phyloP scores from a whole-genome alignment of 1,139 yeast genomes.

The Candida labiduridarum region DNA sequence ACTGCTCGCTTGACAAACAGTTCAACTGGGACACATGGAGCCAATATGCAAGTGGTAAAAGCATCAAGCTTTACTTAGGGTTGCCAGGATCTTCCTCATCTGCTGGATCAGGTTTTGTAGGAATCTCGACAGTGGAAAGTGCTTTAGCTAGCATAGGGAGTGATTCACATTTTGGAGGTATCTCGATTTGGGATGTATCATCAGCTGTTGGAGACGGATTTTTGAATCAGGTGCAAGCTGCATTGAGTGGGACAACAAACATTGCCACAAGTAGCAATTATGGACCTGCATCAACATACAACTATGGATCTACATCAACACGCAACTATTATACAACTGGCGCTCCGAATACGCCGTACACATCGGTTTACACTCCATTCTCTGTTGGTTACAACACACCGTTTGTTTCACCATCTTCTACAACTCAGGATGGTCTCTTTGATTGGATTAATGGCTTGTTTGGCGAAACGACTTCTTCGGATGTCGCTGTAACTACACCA shows the following conservation, averaged over 20 bases:
- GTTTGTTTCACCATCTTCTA: neutral
- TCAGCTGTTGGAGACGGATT: constrained; percentile 16
- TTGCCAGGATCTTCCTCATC: constrained; percentile 27
- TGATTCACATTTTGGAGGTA: constrained; percentile 27
- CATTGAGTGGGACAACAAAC: constrained; percentile 9
- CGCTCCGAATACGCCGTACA: neutral
- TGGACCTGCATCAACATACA: neutral
- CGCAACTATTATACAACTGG: neutral
- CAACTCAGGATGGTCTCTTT: constrained; percentile 2
- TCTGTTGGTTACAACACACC: neutral
- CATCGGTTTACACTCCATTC: neutral
- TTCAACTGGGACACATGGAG: constrained; percentile 32
- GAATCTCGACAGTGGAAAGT: constrained; percentile 16
- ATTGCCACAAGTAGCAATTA: neutral
- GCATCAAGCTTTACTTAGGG: constrained; percentile 31
- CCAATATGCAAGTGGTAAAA: constrained; percentile 22
- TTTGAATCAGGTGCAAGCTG: constrained; percentile 8
- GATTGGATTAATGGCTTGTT: constrained; percentile 7
- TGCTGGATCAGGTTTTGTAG: constrained; percentile 26
- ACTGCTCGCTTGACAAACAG: constrained; percentile 51
- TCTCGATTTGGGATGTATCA: constrained; percentile 33
- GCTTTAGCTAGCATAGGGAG: constrained; percentile 19
- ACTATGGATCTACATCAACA: neutral
- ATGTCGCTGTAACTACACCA: constrained; percentile 2
- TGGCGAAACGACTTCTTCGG: neutral